A percentile compares a stretch with the other conserved stretches of the same genome.
Evolutionary conservation across 495 filamentous ascomycete species (phyloP).

Genomic region (Apodospora peruviana): DNA sequence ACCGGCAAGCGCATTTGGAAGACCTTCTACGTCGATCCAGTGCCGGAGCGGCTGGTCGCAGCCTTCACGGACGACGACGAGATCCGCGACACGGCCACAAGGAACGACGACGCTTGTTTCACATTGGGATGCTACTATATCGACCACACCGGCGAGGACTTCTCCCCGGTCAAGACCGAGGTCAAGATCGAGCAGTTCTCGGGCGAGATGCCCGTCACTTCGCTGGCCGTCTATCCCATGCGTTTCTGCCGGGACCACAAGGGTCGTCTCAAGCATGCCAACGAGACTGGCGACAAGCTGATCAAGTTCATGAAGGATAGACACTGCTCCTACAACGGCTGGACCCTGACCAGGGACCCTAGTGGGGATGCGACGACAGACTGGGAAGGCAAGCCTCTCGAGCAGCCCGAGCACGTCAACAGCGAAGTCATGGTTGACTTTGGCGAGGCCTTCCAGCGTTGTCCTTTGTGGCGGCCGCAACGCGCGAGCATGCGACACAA

Average conservation of each 20-base stretch:
- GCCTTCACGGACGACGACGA: background rate
- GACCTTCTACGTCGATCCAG: background rate
- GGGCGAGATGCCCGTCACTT: constrained; percentile 51
- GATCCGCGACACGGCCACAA: constrained; percentile 8
- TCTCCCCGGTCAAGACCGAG: constrained; percentile 38
- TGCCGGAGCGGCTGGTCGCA: background rate
- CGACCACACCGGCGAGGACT: constrained; percentile 55
- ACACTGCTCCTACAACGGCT: constrained; percentile 40
- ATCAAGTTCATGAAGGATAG: constrained; percentile 39
- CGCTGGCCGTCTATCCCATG: constrained; percentile 52
- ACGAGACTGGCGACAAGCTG: constrained; percentile 18
- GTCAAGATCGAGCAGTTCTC: constrained; percentile 43
- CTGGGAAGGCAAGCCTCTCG: background rate
- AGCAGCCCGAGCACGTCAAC: constrained; percentile 26
- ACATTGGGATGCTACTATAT: constrained; percentile 33
- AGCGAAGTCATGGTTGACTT: constrained; percentile 49
- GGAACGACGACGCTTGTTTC: background rate
- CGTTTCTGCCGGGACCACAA: constrained; percentile 30
- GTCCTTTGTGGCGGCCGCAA: constrained; percentile 22
- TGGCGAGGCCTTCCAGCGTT: constrained; percentile 34
- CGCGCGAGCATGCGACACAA: constrained; percentile 5
- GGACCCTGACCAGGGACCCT: constrained; percentile 25
- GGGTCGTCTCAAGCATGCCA: constrained; percentile 16
- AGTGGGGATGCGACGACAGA: constrained; percentile 11
- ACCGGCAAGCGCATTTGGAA: constrained; percentile 28